Conservation (phyloP, 164 flowering plant species). For the Vitis amurensis region DNA sequence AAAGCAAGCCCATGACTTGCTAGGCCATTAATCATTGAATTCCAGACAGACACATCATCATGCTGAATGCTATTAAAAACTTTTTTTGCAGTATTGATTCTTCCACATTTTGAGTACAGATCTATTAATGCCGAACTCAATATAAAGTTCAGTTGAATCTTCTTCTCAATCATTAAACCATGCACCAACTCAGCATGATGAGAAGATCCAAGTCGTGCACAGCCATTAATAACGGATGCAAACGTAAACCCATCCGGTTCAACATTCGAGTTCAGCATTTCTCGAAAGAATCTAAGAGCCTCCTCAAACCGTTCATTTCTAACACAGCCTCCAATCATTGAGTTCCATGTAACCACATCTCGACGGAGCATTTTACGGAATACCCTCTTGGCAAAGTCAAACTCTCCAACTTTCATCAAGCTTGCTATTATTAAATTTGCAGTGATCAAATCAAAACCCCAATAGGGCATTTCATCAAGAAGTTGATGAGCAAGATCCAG, state of each 20-base stretch:
- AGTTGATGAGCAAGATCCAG: constrained; percentile 27
- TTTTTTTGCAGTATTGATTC: constrained; percentile 46
- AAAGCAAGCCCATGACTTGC: constrained; percentile 76
- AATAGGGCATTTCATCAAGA: constrained; percentile 28
- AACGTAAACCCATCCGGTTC: constrained; percentile 63
- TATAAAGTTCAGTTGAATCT: constrained; percentile 46
- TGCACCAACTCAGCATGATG: constrained; percentile 59
- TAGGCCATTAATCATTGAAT: constrained; percentile 75
- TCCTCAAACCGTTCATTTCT: constrained; percentile 41
- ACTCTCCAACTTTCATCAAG: constrained; percentile 48
- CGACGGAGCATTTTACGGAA: constrained; percentile 36
- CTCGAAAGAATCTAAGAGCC: constrained; percentile 36
- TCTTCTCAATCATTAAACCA: constrained; percentile 38
- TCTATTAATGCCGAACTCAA: constrained; percentile 62
- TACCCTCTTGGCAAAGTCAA: constrained; percentile 43
- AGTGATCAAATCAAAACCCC: constrained; percentile 26
- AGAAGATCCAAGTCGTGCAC: constrained; percentile 64
- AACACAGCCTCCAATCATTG: constrained; percentile 56
- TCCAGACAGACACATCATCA: constrained; percentile 64
- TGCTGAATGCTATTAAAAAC: constrained; percentile 37
- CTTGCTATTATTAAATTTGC: constrained; percentile 42
- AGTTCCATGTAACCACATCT: constrained; percentile 73
- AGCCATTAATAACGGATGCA: constrained; percentile 51
- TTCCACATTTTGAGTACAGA: constrained; percentile 82
- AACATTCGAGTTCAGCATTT: constrained; percentile 32